Evolutionary conservation across 768 basidiomycete species (phyloP), one percentile per base, ranked within the genome.

Genomic region (Trametes gibbosa): DNA sequence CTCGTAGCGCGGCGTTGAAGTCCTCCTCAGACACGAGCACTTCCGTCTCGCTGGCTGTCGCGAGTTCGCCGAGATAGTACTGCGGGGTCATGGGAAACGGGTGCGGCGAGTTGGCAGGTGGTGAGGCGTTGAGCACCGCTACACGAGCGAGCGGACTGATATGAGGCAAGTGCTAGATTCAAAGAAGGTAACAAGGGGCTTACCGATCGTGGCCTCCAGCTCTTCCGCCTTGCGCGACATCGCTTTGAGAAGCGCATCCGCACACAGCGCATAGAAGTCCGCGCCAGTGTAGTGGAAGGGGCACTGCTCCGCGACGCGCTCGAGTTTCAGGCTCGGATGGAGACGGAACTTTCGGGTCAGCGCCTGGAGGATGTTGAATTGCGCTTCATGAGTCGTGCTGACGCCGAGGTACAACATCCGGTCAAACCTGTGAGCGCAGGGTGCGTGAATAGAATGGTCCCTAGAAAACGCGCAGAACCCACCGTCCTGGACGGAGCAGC

Each of bases 251-350:
- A 99, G 85, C 1, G 97, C 95, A 73, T 99, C 96, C 5, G 94
- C 90, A 72, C 97, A 98, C 9, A 99, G 77, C 0, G 97, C 97
- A 76, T 99, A 98, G 63, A 98, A 95, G 71, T 99, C 97, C 41
- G 97, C 97, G 43, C 97, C 97, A 2, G 97, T 98, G 69, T 89
- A 95, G 69, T 95, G 93, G 78, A 95, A 92, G 0, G 93, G 88
- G 61, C 95, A 98, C 34, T 76, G 74, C 25, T 84, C 77, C 21
- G 90, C 91, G 43, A 99, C 72, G 8, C 66, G 61, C 19, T 72
- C 70, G 7, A 98, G 81, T 65, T 86, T 76, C 8, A 95, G 77
- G 49, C 73, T 75, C 0, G 87, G 79, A 65, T 90, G 82, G 24
- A 98, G 80, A 35, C 82, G 84, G 79, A 99, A 98, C 71, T 95